Evolutionary conservation across 805 yeast genomes (phyloP).

Genomic region (Wickerhamiella brachini): DNA sequence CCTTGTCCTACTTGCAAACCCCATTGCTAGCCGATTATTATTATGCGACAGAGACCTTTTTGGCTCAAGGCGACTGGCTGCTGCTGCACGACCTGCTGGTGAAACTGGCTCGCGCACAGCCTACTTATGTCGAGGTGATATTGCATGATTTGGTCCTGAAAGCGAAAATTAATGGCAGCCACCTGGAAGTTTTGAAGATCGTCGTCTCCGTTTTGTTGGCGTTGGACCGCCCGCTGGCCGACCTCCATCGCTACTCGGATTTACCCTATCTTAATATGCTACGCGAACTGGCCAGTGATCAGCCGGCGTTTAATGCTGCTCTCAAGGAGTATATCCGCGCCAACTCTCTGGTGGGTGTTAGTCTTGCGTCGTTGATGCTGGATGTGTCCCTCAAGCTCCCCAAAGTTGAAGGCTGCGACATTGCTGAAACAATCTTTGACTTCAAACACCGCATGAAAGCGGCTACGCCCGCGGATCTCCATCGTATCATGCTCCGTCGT

Average conservation of each 20-base stretch:
- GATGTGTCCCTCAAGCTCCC: background rate
- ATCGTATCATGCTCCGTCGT: conserved; percentile 14
- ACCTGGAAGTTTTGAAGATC: background rate
- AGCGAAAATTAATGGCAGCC: background rate
- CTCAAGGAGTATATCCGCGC: background rate
- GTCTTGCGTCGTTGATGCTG: conserved; percentile 1
- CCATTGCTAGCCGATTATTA: conserved; percentile 10
- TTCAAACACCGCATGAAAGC: conserved; percentile 16
- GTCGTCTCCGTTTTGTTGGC: background rate
- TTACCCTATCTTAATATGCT: background rate
- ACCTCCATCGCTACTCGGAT: background rate
- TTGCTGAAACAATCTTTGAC: conserved; percentile 20
- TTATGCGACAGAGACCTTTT: conserved; percentile 9
- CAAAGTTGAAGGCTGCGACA: background rate
- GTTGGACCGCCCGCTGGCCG: background rate
- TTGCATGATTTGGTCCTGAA: background rate
- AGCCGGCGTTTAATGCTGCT: background rate
- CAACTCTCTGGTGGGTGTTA: background rate
- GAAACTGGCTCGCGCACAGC: conserved; percentile 6
- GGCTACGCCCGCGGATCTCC: conserved; percentile 19
- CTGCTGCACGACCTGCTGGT: conserved; percentile 2
- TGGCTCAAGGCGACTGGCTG: background rate
- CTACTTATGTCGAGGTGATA: conserved; percentile 3
- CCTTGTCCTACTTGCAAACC: background rate
- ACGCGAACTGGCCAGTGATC: background rate